A percentile compares a stretch with the other conserved stretches of the same genome.
Evolutionary conservation across 2,329 filamentous ascomycete genomes (phyloP).

Genomic region (Bipolaris sorokiniana): DNA sequence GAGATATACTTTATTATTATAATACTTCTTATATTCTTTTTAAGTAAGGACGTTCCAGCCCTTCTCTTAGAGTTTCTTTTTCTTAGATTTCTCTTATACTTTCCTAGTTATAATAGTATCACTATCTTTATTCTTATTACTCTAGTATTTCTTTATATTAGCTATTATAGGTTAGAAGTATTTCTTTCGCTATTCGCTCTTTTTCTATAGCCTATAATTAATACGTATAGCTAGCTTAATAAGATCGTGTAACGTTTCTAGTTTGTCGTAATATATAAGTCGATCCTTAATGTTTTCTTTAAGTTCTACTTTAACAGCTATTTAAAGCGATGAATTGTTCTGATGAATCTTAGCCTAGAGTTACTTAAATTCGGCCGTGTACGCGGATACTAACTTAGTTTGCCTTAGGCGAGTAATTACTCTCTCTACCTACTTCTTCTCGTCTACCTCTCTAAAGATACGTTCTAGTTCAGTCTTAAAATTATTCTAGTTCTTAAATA

Average conservation of each 20-base stretch:
- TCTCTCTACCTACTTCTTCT: background rate
- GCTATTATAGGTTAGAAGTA: no score
- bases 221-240: background rate
- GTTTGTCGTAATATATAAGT: background rate
- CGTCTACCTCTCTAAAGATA: background rate
- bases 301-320: background rate
- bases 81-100: no score
- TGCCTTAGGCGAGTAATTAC: background rate
- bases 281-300: background rate
- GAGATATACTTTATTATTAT: no score
- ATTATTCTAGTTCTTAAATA: background rate
- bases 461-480: background rate
- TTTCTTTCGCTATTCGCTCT: no score
- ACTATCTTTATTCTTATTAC: no score
- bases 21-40: no score
- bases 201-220: background rate
- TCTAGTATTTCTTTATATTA: no score
- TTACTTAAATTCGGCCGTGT: background rate
- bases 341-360: background rate
- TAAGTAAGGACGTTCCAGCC: no score
- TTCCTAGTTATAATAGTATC: no score
- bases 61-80: no score
- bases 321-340: no score
- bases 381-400: background rate
- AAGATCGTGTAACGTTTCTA: background rate